A percentile compares a stretch with the other conserved stretches of the same genome.
Conservation (phyloP, 2,329 filamentous ascomycete species). For the Fusarium secorum region DNA sequence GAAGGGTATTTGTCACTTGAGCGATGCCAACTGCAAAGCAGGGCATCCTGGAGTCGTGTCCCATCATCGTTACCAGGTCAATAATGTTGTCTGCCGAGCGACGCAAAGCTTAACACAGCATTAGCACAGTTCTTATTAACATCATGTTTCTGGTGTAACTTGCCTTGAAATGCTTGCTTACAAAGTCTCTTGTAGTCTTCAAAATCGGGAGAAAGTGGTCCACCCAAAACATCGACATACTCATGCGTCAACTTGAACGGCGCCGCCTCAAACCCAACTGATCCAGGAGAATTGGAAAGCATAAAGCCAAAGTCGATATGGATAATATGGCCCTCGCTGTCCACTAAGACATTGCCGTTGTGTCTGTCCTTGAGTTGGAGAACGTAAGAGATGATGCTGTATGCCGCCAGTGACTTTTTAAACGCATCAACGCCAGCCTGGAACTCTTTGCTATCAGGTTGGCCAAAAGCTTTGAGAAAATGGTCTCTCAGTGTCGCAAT, state of each 20-base stretch:
- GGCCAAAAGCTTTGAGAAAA: slow-evolving; percentile 81
- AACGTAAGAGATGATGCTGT: slow-evolving; percentile 85
- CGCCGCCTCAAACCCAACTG: slow-evolving; percentile 84
- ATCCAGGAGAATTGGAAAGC: slow-evolving; percentile 85
- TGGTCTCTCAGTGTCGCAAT: slow-evolving; percentile 85
- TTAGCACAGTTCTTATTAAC: slow-evolving; percentile 9
- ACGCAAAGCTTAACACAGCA: slow-evolving; percentile 64
- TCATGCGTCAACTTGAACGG: slow-evolving; percentile 88
- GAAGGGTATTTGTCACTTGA: slow-evolving; percentile 72
- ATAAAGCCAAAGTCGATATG: slow-evolving; percentile 93
- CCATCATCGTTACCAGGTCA: slow-evolving; percentile 86
- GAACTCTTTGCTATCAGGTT: slow-evolving; percentile 73
- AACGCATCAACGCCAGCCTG: slow-evolving; percentile 79
- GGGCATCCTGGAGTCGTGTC: slow-evolving; percentile 82
- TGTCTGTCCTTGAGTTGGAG: slow-evolving; percentile 86
- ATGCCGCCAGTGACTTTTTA: slow-evolving; percentile 81
- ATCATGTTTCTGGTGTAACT: slow-evolving; percentile 31
- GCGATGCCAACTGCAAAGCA: slow-evolving; percentile 79
- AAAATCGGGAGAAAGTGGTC: slow-evolving; percentile 73
- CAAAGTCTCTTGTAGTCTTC: slow-evolving; percentile 80
- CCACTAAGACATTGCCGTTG: slow-evolving; percentile 86
- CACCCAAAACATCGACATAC: slow-evolving; percentile 84
- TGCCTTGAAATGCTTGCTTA: slow-evolving; percentile 84
- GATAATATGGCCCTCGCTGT: slow-evolving; percentile 85
- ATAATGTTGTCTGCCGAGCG: slow-evolving; percentile 82